Percentiles rank a stretch among this genome's conserved stretches.
These are phyloP conservation scores for Pythium utonaiense DNA, from an alignment of 352 stramenopile genomes.

Conservation along the genomic window DNA sequence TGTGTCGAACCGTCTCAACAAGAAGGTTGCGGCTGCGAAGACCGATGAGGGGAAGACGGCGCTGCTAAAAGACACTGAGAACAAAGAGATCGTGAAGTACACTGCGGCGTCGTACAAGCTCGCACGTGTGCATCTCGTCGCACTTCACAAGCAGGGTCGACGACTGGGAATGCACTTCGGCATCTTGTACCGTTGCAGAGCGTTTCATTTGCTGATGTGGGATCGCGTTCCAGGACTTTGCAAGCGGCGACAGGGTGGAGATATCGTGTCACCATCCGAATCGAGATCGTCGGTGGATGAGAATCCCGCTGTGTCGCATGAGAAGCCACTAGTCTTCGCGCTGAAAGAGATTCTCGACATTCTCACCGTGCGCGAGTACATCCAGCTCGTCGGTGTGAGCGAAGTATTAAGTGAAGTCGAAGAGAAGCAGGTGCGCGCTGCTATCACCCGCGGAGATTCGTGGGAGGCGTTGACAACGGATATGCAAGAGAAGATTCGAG, in stretches of 20 bases:
- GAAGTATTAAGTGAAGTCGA: conserved; percentile 62
- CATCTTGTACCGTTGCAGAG: conserved; percentile 60
- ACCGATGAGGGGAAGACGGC: conserved; percentile 6
- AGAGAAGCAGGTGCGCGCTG: conserved; percentile 48
- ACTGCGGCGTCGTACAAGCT: conserved; percentile 59
- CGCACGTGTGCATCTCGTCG: conserved; percentile 48
- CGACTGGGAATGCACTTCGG: conserved; percentile 72
- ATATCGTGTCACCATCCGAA: background rate
- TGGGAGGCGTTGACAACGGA: conserved; percentile 46
- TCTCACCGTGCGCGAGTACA: conserved; percentile 62
- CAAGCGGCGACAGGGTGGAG: background rate
- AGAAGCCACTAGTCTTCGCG: conserved; percentile 39
- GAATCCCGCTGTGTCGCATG: background rate
- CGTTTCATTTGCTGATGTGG: conserved; percentile 68
- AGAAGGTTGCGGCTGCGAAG: conserved; percentile 17
- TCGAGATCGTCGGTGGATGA: background rate
- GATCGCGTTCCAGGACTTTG: conserved; percentile 34
- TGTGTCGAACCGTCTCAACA: conserved; percentile 38
- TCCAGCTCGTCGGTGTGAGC: conserved; percentile 65
- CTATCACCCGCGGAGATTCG: conserved; percentile 36
- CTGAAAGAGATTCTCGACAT: conserved; percentile 70
- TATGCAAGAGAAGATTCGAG: conserved; percentile 52
- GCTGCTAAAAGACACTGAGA: conserved; percentile 24
- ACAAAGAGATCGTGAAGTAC: conserved; percentile 66
- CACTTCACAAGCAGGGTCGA: conserved; percentile 67